These are phyloP conservation scores for Microstroma glucosiphilum DNA, from an alignment of 1,284 basidiomycete genomes.

Conservation along the genomic window DNA sequence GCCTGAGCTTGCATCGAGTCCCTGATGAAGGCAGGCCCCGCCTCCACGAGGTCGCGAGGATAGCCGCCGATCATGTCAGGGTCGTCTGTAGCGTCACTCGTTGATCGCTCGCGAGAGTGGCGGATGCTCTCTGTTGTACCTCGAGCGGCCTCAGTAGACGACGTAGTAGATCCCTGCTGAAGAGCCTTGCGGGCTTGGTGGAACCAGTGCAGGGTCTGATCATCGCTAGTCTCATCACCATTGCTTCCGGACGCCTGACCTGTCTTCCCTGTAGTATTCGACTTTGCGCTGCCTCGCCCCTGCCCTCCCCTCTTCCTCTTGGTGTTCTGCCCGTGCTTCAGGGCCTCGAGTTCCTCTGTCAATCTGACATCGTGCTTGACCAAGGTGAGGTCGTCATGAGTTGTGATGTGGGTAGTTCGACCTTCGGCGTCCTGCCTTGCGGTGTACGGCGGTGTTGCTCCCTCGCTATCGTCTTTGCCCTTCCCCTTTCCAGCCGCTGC, in stretches of 20 bases:
- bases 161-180: neutral
- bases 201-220: conserved; percentile 33
- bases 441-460: neutral
- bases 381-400: too few species aligned
- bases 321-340: too few species aligned
- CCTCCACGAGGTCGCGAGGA: neutral
- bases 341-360: too few species aligned
- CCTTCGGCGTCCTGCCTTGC: too few species aligned
- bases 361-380: too few species aligned
- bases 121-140: too few species aligned
- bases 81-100: conserved; percentile 13
- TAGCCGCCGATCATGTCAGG: neutral
- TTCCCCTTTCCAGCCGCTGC: conserved; percentile 12
- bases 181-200: conserved; percentile 29
- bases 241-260: neutral
- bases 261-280: too few species aligned
- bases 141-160: too few species aligned
- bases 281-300: too few species aligned
- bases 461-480: conserved; percentile 20
- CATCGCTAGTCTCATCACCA: conserved; percentile 9
- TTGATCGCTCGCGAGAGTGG: neutral
- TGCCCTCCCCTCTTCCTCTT: too few species aligned
- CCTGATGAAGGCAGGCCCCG: neutral
- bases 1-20: neutral
- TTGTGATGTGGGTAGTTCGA: too few species aligned